Base-by-base conservation (phyloP, 257 asterid genomes). In the Gardenia jasminoides region DNA sequence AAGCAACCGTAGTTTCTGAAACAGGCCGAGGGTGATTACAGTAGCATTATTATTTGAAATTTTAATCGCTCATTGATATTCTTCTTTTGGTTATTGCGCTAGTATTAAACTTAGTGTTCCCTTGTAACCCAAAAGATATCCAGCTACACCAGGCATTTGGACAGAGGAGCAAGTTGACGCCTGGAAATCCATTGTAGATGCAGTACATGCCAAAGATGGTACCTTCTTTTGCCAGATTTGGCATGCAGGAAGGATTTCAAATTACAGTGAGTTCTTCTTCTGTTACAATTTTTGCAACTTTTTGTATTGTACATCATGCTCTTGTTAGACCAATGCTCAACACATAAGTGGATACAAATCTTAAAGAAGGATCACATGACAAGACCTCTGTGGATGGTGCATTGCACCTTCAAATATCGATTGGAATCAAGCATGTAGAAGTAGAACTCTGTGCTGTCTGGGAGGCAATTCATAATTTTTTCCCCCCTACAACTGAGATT, bases 1-100 rank as follows among this genome's bases (percentile, higher is more conserved):
- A 93, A 83, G 97, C 90, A 71, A 86, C 91, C 6, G 80, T 76
- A 54, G 84, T 89, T 82, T 91, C 93, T 10, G 91, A 89, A 70
- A 87, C 97, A n/a, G 81, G 86, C 31, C 78, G 52, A 70, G 88
- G 88, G 88, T 85, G 80, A 43, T 39, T 82, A 52, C 31, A 46
- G 15, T 59, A n/a, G 4, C 46, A 22, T 22, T 61, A 50, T 81
- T 20, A 41, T 50, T 24, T 19, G 48, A 26, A 15, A 0, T 52
- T 61, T 19, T 64, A 48, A 39, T 31, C 1, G 10, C 24, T 12
- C 9, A 26, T 30, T 58, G 1, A 3, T 20, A 24, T 28, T 30
- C 3, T 13, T 24, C 4, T 13, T 12, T 76, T 62, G 41, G 16
- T 62, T 30, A 6, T 12, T 6, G 44, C 20, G 12, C 22, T 22